Conservation (phyloP, 345 rosid species). For the Eutrema yunnanense region DNA sequence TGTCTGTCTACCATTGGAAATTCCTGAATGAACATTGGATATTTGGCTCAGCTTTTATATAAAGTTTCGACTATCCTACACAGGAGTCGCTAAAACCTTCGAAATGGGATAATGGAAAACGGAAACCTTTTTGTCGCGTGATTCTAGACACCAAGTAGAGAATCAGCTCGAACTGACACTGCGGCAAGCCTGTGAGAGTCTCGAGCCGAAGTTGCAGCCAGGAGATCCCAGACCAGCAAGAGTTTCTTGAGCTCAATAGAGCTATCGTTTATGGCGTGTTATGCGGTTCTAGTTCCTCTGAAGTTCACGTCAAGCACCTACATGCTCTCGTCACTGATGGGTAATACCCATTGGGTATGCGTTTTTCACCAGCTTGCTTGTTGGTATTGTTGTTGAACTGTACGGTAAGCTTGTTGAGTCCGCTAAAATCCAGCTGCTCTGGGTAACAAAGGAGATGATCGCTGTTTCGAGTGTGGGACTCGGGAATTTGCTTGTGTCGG, state of each 20-base stretch:
- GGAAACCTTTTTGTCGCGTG: slow-evolving; percentile 30
- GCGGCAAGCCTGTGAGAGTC: slow-evolving; percentile 49
- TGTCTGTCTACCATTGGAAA: too few relatives aligned
- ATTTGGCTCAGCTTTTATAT: too few relatives aligned
- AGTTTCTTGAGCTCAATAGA: slow-evolving; percentile 46
- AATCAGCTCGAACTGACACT: slow-evolving; percentile 52
- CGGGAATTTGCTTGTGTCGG: slow-evolving; percentile 44
- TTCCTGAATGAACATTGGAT: too few relatives aligned
- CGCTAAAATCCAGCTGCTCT: slow-evolving; percentile 50
- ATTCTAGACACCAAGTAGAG: slow-evolving; percentile 43
- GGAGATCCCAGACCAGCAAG: slow-evolving; percentile 42
- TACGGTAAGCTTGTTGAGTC: slow-evolving; percentile 52
- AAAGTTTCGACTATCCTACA: too few relatives aligned
- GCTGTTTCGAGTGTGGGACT: slow-evolving; percentile 55
- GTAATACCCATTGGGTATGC: too few relatives aligned
- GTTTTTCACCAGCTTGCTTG: slow-evolving; percentile 44
- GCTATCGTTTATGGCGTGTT: slow-evolving; percentile 64
- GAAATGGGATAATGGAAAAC: not conserved
- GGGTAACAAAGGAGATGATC: slow-evolving; percentile 60
- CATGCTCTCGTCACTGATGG: slow-evolving; percentile 74
- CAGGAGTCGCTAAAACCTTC: too few relatives aligned
- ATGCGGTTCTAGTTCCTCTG: slow-evolving; percentile 40
- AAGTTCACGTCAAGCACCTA: slow-evolving; percentile 50
- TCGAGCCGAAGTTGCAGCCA: slow-evolving; percentile 48
- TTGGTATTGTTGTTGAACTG: slow-evolving; percentile 43